Conservation (phyloP, 108 stramenopile species). For the Cyclotella baltica region DNA sequence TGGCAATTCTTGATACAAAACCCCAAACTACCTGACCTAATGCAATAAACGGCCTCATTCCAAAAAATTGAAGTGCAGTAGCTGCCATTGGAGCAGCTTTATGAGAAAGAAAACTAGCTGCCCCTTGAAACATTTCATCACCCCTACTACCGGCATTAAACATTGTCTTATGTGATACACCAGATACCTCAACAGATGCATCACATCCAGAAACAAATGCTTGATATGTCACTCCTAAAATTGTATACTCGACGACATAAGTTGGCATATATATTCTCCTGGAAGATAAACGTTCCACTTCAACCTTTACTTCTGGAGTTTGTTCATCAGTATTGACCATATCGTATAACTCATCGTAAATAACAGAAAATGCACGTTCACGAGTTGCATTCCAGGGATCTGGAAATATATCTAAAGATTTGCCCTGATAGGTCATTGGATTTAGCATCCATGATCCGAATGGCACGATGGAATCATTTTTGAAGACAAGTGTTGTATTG, state of each 20-base stretch:
- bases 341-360: constrained; percentile 67
- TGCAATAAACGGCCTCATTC: constrained; percentile 40
- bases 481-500: constrained; percentile 78
- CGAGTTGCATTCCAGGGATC: constrained; percentile 89
- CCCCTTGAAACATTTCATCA: constrained; percentile 16
- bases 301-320: constrained; percentile 43
- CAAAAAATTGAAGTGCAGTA: constrained; percentile 43
- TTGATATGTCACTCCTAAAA: constrained; percentile 72
- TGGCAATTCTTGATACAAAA: constrained; percentile 30
- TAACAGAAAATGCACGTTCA: constrained; percentile 62
- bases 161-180: constrained; percentile 64
- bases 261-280: constrained; percentile 86
- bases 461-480: constrained; percentile 68
- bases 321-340: constrained; percentile 50
- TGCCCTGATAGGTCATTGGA: constrained; percentile 40
- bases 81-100: constrained; percentile 36
- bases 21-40: constrained; percentile 16
- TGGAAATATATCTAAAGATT: constrained; percentile 61
- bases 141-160: constrained; percentile 26
- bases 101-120: constrained; percentile 44
- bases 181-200: constrained; percentile 66
- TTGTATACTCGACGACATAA: constrained; percentile 76
- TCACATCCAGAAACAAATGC: constrained; percentile 86
- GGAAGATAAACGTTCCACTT: constrained; percentile 69
- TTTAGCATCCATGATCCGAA: constrained; percentile 85